These are phyloP conservation scores for Adiantum capillusveneris DNA, from an alignment of 75 land plant species.

Conservation along the genomic window DNA sequence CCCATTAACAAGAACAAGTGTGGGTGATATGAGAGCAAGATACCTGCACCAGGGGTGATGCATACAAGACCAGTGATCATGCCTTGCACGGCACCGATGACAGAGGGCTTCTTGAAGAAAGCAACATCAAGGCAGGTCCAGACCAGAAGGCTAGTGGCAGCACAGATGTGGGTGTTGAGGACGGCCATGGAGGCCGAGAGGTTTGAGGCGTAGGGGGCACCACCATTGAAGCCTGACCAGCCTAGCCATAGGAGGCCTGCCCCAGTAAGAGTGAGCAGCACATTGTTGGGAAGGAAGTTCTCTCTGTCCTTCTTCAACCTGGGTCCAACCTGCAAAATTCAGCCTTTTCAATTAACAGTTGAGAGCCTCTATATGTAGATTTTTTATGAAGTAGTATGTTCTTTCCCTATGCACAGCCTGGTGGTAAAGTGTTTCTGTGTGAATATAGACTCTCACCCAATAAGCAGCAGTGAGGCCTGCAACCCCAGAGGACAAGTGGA, in stretches of 20 bases:
- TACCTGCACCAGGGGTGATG: conserved; percentile 50
- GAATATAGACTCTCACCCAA: conserved; percentile 25
- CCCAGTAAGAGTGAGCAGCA: conserved; percentile 48
- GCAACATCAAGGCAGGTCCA: conserved; percentile 51
- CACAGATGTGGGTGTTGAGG: conserved; percentile 56
- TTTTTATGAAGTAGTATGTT: too few relatives aligned
- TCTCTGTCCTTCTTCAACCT: conserved; percentile 48
- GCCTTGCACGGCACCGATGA: conserved; percentile 66
- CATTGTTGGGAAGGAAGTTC: conserved; percentile 59
- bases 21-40: too few relatives aligned
- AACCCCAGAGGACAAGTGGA: conserved; percentile 66
- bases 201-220: conserved; percentile 45
- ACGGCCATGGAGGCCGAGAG: conserved; percentile 51
- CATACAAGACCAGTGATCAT: conserved; percentile 64
- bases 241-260: conserved; percentile 69
- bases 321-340: conserved; percentile 50
- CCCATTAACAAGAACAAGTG: too few relatives aligned
- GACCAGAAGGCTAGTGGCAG: conserved; percentile 54
- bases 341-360: too few relatives aligned
- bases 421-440: too few relatives aligned
- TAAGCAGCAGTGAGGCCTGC: conserved; percentile 54
- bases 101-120: conserved; percentile 56
- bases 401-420: too few relatives aligned
- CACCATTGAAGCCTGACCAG: conserved; percentile 72
- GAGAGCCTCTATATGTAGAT: too few relatives aligned